These are phyloP conservation scores for Globisporangium orthogonon DNA, from an alignment of 352 stramenopile species.

Conservation along the genomic window DNA sequence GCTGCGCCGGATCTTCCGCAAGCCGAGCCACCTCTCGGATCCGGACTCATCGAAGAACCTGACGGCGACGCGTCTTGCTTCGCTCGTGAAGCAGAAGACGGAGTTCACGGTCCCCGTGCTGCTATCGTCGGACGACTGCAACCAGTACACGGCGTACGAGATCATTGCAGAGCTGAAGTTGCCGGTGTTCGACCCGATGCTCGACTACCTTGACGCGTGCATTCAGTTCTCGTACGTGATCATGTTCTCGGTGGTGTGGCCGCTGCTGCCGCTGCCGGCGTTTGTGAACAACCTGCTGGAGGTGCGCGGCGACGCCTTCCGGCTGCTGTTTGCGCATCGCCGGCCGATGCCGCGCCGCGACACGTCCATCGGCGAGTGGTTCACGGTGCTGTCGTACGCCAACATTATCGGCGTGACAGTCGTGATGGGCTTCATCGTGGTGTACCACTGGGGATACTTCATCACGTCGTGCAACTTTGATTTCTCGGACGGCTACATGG, in stretches of 20 bases:
- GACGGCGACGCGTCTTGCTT: conserved; percentile 52
- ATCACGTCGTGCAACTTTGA: conserved; percentile 67
- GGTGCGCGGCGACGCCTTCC: conserved; percentile 79
- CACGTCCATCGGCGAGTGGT: conserved; percentile 79
- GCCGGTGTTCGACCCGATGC: conserved; percentile 72
- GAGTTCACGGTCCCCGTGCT: conserved; percentile 63
- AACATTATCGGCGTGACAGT: conserved; percentile 85
- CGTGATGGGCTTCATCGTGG: conserved; percentile 70
- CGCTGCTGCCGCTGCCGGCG: conserved; percentile 78
- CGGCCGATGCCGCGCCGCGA: conserved; percentile 79
- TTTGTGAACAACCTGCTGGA: conserved; percentile 87
- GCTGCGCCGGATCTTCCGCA: conserved; percentile 31
- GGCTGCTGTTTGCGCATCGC: conserved; percentile 71
- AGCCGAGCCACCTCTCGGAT: background rate
- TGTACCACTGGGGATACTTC: conserved; percentile 85
- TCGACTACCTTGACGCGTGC: conserved; percentile 84
- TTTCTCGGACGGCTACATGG: conserved; percentile 62
- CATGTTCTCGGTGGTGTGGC: conserved; percentile 90
- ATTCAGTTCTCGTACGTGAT: conserved; percentile 89
- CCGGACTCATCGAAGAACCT: conserved; percentile 34
- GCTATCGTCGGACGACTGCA: conserved; percentile 70
- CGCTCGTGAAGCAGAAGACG: conserved; percentile 65
- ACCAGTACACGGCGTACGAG: conserved; percentile 85
- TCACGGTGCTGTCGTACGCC: conserved; percentile 76
- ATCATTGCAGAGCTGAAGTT: conserved; percentile 81